These are phyloP conservation scores for Erodium maritimum DNA, from an alignment of 345 rosid genomes.

Conservation along the genomic window DNA sequence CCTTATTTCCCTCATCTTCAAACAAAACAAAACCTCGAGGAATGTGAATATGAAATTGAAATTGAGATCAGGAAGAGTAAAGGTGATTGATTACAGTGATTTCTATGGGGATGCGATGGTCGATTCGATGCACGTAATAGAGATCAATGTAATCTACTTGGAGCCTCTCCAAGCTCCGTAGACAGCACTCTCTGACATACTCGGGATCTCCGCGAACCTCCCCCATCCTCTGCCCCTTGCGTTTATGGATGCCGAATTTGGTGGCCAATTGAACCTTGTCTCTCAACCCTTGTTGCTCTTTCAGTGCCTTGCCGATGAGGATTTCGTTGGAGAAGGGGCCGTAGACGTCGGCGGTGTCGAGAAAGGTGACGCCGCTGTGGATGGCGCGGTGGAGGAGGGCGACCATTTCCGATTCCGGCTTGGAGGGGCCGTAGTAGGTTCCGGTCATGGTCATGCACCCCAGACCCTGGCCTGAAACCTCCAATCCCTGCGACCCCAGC, in stretches of 20 bases:
- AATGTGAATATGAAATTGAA: background rate
- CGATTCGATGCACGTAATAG: constrained; percentile 50
- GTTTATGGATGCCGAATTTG: constrained; percentile 33
- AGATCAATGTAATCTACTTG: constrained; percentile 43
- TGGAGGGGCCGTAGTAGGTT: constrained; percentile 27
- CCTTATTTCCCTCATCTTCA: constrained; percentile 47
- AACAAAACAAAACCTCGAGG: background rate
- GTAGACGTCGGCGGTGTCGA: constrained; percentile 38
- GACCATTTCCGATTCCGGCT: constrained; percentile 39
- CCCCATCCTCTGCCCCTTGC: constrained; percentile 11
- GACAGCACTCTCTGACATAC: constrained; percentile 44
- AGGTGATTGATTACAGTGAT: constrained; percentile 26
- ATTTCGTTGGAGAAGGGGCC: constrained; percentile 40
- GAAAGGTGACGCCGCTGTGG: constrained; percentile 32
- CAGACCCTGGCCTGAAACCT: constrained; percentile 44
- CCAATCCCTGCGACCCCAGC: constrained; percentile 40
- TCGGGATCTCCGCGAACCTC: constrained; percentile 38
- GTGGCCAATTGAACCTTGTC: constrained; percentile 47
- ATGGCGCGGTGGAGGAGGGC: constrained; percentile 36
- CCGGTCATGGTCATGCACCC: constrained; percentile 47
- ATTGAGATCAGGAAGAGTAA: too few species aligned
- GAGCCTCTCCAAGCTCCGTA: constrained; percentile 50
- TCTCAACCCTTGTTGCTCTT: constrained; percentile 42
- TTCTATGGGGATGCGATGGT: constrained; percentile 45
- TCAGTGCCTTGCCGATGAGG: constrained; percentile 46